Evolutionary conservation across 371 early-diverging fungal species (phyloP).

Genomic region (Haplosporangium sp.): DNA sequence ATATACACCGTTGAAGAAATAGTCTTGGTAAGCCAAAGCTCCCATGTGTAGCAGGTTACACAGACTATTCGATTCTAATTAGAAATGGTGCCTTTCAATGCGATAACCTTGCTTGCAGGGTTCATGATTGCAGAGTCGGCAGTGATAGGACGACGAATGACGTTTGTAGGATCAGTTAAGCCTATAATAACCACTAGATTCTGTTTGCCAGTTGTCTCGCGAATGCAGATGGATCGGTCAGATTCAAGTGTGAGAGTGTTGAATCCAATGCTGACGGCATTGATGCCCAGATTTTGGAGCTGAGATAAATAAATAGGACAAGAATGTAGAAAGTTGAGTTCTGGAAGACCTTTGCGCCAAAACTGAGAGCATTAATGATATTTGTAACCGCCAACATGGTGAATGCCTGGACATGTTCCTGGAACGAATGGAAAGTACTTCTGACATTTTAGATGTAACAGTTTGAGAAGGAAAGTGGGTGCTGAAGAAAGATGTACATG

Average conservation of each 20-base stretch:
- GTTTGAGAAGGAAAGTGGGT: not conserved
- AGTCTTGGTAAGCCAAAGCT: too few species aligned
- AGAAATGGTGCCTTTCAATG: conserved; percentile 88
- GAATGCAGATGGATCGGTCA: conserved; percentile 96
- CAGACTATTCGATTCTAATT: not conserved
- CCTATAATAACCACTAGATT: conserved; percentile 96
- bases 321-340: conserved; percentile 1
- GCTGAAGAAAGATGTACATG: too few species aligned
- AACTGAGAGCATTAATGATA: too few species aligned
- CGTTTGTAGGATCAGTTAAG: conserved; percentile 83
- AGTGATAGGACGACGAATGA: conserved; percentile 92
- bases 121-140: conserved; percentile 99
- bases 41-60: too few species aligned
- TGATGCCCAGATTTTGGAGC: conserved; percentile 90
- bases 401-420: too few species aligned
- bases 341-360: too few species aligned
- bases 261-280: conserved; percentile 94
- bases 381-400: not conserved
- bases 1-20: too few species aligned
- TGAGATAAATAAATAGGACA: not conserved
- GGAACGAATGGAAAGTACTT: too few species aligned
- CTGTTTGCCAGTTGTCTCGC: conserved; percentile 88
- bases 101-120: conserved; percentile 92
- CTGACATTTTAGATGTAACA: not conserved
- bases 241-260: conserved; percentile 98